Base-by-base conservation (phyloP, 495 filamentous ascomycete species). In the Xylaria longipes region DNA sequence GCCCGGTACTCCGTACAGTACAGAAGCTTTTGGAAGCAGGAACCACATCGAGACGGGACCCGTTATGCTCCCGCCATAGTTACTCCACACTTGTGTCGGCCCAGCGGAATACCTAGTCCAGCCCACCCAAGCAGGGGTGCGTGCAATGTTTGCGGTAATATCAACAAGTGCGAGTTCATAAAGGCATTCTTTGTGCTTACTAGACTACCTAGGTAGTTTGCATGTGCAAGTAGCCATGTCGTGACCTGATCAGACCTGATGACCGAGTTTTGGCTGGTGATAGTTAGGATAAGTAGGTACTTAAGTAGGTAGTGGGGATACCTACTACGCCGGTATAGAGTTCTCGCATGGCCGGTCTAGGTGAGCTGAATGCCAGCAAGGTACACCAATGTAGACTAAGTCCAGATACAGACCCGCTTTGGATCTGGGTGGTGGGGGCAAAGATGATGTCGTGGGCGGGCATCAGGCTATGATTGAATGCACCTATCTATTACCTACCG, bases 391-490 rank as follows among this genome's bases (percentile, higher is more conserved):
- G 25, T 46, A 63, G 37, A 20, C 14, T 43, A 43, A 17, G 3
- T 45, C 17, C 17, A 62, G 58, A 50, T 50, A 50, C 46, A 29
- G 50, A 3, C 25, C 50, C 25, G 50, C 50, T 56, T 56, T 29
- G 20, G 50, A 56, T 56, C 37, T 63, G 41, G 61, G 25, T 25
- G 27, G 62, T 48, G 43, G 63, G 63, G 63, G 63, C 29, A 35
- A 8, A 37, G 63, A 65, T 65, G 63, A 65, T 65, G 63, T 65
- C 63, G 63, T 65, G 45, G 45, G 31, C 52, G 45, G 58, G 27
- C 39, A 46, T 25, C n/a, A 12, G 48, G 48, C 25, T 25, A 50
- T 50, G 48, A 50, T 52, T 52, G 48, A 52, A 52, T 12, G 22
- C 25, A 52, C 48, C 48, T 58, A 35, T 29, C 29, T 58, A 35